Percentiles rank a stretch among this genome's conserved stretches.
Evolutionary conservation across 2,329 filamentous ascomycete species (phyloP).

Genomic region (Plenodomus tracheiphilus): DNA sequence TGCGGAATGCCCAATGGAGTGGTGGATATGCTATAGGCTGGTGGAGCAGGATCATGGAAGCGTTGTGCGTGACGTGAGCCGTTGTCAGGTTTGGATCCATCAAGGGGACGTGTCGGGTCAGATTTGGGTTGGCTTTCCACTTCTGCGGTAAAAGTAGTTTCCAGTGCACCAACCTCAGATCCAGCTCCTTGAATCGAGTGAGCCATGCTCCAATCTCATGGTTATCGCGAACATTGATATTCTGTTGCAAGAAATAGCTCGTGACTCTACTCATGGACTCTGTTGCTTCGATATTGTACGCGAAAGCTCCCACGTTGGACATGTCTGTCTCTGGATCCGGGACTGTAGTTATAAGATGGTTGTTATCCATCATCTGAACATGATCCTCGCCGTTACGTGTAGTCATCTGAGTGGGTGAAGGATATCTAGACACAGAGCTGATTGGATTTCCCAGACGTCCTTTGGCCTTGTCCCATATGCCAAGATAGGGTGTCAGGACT

Average conservation of each 20-base stretch:
- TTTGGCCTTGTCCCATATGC: conserved; percentile 26
- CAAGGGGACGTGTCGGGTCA: conserved; percentile 14
- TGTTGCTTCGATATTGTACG: conserved; percentile 24
- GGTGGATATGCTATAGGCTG: conserved; percentile 21
- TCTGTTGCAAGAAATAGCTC: conserved; percentile 24
- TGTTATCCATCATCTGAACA: too few relatives aligned
- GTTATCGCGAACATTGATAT: conserved; percentile 15
- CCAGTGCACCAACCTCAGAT: conserved; percentile 24
- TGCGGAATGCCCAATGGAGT: conserved; percentile 13
- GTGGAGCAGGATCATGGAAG: conserved; percentile 21
- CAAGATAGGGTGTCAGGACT: conserved; percentile 21
- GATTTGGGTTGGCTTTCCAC: conserved; percentile 26
- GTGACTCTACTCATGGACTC: conserved; percentile 25
- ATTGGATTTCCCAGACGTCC: conserved; percentile 21
- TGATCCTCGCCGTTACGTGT: too few relatives aligned
- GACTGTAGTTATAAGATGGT: neutral
- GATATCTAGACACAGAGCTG: conserved; percentile 12
- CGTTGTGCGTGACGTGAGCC: conserved; percentile 23
- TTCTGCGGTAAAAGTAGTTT: conserved; percentile 25
- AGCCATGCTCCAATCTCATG: conserved; percentile 20
- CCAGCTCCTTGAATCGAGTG: conserved; percentile 26
- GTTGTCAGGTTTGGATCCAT: conserved; percentile 23
- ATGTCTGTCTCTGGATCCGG: conserved; percentile 11
- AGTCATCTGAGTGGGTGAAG: neutral
- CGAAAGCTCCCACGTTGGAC: conserved; percentile 23